Conservation (phyloP, 2,329 filamentous ascomycete genomes). For the Cyclaneusma minus region DNA sequence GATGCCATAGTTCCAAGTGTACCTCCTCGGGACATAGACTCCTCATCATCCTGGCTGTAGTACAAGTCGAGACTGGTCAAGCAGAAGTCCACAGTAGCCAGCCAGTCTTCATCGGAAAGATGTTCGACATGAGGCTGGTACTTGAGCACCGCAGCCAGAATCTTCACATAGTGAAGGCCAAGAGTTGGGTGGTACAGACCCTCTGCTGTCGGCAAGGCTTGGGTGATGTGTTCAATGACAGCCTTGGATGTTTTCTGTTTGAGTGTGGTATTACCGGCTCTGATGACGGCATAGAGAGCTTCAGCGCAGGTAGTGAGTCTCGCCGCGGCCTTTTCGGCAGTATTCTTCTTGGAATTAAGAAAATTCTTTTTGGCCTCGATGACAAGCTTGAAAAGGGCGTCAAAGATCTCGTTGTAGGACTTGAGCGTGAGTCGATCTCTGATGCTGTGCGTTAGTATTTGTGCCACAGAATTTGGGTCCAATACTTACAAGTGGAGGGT, state of each 20-base stretch:
- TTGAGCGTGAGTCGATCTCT: conserved; percentile 47
- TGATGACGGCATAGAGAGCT: conserved; percentile 56
- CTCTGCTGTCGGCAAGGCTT: conserved; percentile 48
- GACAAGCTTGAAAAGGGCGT: conserved; percentile 59
- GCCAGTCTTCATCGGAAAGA: conserved; percentile 37
- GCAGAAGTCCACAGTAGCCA: conserved; percentile 34
- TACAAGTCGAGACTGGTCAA: conserved; percentile 42
- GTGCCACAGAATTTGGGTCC: background rate
- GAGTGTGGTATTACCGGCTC: conserved; percentile 51
- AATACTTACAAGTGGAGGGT: conserved; percentile 12
- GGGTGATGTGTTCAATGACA: conserved; percentile 66
- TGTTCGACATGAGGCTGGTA: conserved; percentile 69
- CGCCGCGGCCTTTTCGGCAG: conserved; percentile 30
- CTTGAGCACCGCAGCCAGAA: conserved; percentile 53
- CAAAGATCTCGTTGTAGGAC: conserved; percentile 67
- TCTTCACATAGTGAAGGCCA: conserved; percentile 62
- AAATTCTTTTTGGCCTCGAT: conserved; percentile 52
- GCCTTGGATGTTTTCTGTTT: conserved; percentile 65
- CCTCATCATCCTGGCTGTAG: conserved; percentile 15
- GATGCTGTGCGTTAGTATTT: conserved; percentile 7
- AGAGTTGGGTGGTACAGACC: conserved; percentile 55
- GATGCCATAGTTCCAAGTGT: conserved; percentile 9
- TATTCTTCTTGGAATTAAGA: conserved; percentile 35
- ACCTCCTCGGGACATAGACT: conserved; percentile 6
- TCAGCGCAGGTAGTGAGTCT: conserved; percentile 55